These are phyloP conservation scores for Aplosporella prunicola DNA, from an alignment of 2,329 filamentous ascomycete species.

Conservation along the genomic window DNA sequence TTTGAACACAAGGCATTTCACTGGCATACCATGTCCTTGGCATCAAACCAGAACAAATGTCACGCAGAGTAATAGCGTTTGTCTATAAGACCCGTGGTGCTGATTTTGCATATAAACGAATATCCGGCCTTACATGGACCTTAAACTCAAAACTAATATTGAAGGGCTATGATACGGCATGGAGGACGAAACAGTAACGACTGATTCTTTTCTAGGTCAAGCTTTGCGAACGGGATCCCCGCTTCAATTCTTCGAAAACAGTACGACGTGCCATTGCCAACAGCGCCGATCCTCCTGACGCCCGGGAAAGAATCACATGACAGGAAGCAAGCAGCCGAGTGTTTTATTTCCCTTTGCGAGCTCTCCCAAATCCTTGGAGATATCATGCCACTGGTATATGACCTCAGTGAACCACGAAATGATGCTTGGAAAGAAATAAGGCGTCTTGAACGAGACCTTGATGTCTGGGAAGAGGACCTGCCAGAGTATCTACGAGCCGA, in stretches of 20 bases:
- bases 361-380: constrained; percentile 36
- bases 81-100: no score
- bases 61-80: no score
- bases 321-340: constrained; percentile 39
- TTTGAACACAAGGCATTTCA: neutral
- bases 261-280: constrained; percentile 48
- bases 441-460: constrained; percentile 24
- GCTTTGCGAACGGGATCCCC: constrained; percentile 47
- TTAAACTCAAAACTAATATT: no score
- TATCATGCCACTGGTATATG: constrained; percentile 30
- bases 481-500: constrained; percentile 25
- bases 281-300: constrained; percentile 29
- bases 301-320: constrained; percentile 26
- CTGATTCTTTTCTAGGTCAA: constrained; percentile 31
- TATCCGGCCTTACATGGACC: no score
- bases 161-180: no score
- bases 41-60: no score
- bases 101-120: no score
- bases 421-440: constrained; percentile 22
- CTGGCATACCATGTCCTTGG: no score
- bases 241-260: constrained; percentile 44
- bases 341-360: constrained; percentile 44
- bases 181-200: constrained; percentile 15
- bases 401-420: constrained; percentile 22
- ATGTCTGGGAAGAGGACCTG: constrained; percentile 25